Percentiles rank a stretch among this genome's conserved stretches.
phyloP scores from a whole-genome alignment of 441 rosid genomes.

The Euphorbia schlechtendalii region DNA sequence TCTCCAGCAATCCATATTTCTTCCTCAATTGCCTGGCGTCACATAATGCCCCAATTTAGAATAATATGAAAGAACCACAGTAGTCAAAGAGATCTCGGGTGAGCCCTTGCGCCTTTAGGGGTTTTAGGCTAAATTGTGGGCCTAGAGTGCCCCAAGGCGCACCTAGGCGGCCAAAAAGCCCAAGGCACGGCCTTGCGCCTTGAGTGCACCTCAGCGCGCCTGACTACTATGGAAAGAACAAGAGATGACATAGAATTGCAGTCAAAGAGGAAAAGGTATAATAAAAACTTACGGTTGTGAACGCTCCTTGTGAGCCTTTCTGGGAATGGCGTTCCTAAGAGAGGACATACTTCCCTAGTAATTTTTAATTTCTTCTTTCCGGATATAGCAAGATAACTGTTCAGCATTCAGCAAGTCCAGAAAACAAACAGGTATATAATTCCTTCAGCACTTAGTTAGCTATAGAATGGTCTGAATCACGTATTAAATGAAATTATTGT shows the following conservation, averaged over 20 bases:
- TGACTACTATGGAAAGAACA: too few relatives aligned
- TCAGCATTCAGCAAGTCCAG: background rate
- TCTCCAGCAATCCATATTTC: conserved; percentile 74
- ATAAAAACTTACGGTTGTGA: conserved; percentile 61
- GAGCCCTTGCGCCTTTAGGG: too few relatives aligned
- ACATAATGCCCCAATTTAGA: background rate
- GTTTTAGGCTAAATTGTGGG: too few relatives aligned
- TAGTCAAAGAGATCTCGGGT: too few relatives aligned
- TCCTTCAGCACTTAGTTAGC: background rate
- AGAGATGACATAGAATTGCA: too few relatives aligned
- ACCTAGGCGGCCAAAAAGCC: too few relatives aligned
- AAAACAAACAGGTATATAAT: background rate
- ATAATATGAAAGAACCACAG: background rate
- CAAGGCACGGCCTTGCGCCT: too few relatives aligned
- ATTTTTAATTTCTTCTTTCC: background rate
- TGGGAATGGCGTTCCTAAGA: conserved; percentile 53
- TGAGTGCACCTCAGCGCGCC: too few relatives aligned
- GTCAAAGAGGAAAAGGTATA: background rate
- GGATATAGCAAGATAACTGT: background rate
- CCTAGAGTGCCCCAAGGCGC: too few relatives aligned
- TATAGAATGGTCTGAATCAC: background rate
- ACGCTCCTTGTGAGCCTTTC: conserved; percentile 78
- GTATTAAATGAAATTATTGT: background rate
- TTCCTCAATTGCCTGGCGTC: conserved; percentile 53
- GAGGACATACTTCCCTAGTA: conserved; percentile 52